Evolutionary conservation across 179 eudicot genomes (phyloP).

Genomic region (Heliamphora pulchella): DNA sequence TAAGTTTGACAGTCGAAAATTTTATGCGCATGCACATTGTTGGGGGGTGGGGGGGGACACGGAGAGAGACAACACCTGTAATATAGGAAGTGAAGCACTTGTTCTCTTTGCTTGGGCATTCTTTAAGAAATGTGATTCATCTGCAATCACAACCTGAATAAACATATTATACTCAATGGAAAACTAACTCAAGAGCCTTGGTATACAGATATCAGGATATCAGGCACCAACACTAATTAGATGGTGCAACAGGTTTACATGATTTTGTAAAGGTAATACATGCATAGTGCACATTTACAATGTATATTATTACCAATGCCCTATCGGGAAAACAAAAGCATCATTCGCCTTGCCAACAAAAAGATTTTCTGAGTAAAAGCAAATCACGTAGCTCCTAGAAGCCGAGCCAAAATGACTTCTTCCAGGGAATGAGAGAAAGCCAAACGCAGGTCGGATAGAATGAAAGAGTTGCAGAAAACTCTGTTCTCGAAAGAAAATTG

Average conservation of each 20-base stretch:
- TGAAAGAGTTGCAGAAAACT: too few species aligned
- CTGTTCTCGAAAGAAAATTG: too few species aligned
- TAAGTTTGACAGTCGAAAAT: conserved; percentile 4
- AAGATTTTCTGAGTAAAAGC: background rate
- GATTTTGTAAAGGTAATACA: background rate
- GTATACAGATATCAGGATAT: background rate
- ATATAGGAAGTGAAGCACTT: conserved; percentile 68
- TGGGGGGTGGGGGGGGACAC: background rate
- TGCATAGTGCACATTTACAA: background rate
- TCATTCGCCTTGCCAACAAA: background rate
- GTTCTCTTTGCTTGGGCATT: conserved; percentile 98
- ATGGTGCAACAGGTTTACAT: background rate
- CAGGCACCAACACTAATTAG: background rate
- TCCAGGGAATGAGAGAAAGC: too few species aligned
- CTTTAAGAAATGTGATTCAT: conserved; percentile 97
- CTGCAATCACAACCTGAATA: conserved; percentile 90
- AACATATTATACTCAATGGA: conserved; percentile 24
- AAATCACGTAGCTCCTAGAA: background rate
- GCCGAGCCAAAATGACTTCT: too few species aligned
- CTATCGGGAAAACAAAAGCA: background rate
- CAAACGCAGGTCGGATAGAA: too few species aligned
- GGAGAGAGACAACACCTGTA: conserved; percentile 47
- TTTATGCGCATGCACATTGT: background rate
- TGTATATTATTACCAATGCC: background rate
- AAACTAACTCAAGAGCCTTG: background rate